Evolutionary conservation across 306 rosid genomes (phyloP), one percentile per base, ranked within the genome.

Genomic region (Trifolium subterraneum): DNA sequence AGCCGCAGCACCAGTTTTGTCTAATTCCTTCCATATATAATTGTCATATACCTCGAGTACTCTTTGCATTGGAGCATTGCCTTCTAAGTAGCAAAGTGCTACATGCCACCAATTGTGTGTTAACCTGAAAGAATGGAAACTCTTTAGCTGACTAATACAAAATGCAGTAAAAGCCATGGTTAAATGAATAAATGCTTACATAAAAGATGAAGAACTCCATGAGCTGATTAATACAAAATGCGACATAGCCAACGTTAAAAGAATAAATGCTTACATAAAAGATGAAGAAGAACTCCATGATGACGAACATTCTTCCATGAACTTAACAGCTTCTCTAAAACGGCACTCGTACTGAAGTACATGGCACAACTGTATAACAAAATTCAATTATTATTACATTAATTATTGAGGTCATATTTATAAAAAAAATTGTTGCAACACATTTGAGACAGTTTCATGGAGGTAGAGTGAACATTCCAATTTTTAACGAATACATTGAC

Each of bases 81-180:
- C 98, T 84, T 94, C 98, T 76, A 94, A 67, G 88, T 86, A 90
- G 77, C 98, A 91, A 74, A 94, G 91, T 48, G 97, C 93, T 25
- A 88, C 97, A 84, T 94, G 98, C 96, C 98, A 94, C 97, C 98
- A 91, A 79, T 94, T 94, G 83, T 91, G 98, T n/a, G 98, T 87
- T 75, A 94, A 45, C 95, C 97, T 94, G 93, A 82, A 77, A 67
- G 48, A 81, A 42, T 8, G 22, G 4, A 1, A 52, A 44, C 27
- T 63, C 62, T 36, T 65, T 75, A 48, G 74, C 33, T 64, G 68
- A 39, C 29, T 59, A 68, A 68, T n/a, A 38, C 20, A 48, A 76
- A 66, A 63, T 42, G 72, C 71, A n/a, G 65, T 67, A 20, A 27
- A 69, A 44, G 60, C 60, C 55, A 16, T n/a, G n/a, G n/a, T 66